Base-by-base conservation (phyloP, 2,329 filamentous ascomycete species). In the Graphiopsis chlorocephala region DNA sequence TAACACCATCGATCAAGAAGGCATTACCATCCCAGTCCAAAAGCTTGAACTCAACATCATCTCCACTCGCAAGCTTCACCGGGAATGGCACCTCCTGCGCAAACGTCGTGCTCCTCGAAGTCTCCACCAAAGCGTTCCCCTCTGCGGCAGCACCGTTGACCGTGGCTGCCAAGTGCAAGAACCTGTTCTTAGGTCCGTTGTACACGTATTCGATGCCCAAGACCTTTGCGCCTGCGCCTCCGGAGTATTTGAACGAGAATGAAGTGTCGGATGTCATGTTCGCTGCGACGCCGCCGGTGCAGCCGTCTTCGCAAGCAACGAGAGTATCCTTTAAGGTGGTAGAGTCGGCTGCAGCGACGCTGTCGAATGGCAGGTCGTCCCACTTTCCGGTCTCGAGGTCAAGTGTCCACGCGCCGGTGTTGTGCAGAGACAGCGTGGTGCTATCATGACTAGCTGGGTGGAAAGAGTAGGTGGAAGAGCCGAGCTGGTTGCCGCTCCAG, bases 401-500 rank as follows among this genome's bases (percentile, higher is more conserved):
- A 3, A 72, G 66, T 2, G 64, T 70, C 70, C 70, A 73, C n/a
- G 68, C 71, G 11, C 69, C 68, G 1, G 71, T 71, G 15, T 66
- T 50, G 59, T 72, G 68, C 5, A 73, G 60, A 11, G 65, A 61
- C 4, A 73, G 47, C 1, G 61, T 65, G 11, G 57, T 38, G 15
- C 66, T 64, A 26, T 72, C 65, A 56, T 69, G 70, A 26, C 68
- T 35, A n/a, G 69, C 65, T 2, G 69, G 71, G 60, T 71, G 69
- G 68, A 73, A 73, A 53, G 69, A 66, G 28, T 73, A 73, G 1
- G 68, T 69, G 1, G 66, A 70, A 6, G 69, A 65, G 33, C 68
- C 66, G 0, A 91, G 80, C 67, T 90, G 86, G n/a, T 74, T 73
- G 5, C 80, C 82, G 0, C 85, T 75, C 88, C 88, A 90, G 25